Conservation (phyloP, 345 rosid genomes). For the Eucalyptus erythrocorys region DNA sequence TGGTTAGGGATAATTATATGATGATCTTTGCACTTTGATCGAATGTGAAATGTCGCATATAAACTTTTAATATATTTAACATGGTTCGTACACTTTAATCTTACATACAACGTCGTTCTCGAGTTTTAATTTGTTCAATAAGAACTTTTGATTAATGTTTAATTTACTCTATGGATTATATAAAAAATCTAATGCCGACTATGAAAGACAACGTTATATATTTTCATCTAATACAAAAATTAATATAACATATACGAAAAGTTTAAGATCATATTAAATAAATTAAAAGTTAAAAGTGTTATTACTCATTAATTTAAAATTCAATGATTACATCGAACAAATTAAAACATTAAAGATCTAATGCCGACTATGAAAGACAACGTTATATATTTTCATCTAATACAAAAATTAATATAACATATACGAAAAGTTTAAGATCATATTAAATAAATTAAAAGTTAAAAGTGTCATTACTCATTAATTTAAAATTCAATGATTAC, state of each 20-base stretch:
- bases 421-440: accelerated
- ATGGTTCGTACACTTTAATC: accelerated
- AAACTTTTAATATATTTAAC: accelerated
- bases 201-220: accelerated
- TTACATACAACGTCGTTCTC: accelerated
- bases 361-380: accelerated
- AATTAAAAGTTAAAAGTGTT: accelerated
- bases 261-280: accelerated
- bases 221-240: not conserved
- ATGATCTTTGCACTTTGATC: accelerated
- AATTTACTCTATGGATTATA: accelerated
- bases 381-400: accelerated
- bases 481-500: accelerated
- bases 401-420: accelerated
- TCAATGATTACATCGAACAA: accelerated
- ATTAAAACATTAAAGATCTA: not conserved
- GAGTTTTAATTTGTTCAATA: accelerated
- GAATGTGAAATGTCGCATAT: accelerated
- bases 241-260: not conserved
- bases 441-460: not conserved
- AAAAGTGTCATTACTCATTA: accelerated
- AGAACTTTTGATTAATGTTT: accelerated
- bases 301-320: too few relatives aligned
- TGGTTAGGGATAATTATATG: not conserved
- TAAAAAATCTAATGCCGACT: not conserved